A percentile compares a stretch with the other conserved stretches of the same genome.
Evolutionary conservation across 2,329 filamentous ascomycete genomes (phyloP).

Genomic region (Emmonsia crescens): DNA sequence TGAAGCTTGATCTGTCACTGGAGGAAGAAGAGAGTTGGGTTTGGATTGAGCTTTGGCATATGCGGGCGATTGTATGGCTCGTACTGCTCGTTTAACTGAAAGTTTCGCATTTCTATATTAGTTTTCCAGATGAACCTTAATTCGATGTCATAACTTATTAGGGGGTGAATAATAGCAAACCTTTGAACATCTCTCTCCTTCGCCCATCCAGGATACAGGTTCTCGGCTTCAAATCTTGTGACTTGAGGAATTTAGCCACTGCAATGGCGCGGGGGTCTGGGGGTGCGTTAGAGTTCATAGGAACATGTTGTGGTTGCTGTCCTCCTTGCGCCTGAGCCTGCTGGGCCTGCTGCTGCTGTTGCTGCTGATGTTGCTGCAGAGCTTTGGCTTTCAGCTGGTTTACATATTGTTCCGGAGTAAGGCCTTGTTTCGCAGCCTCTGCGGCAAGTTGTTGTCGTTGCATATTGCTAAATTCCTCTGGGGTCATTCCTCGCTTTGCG

Average conservation of each 20-base stretch:
- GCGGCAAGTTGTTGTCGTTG: slow-evolving; percentile 37
- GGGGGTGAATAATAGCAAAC: slow-evolving; percentile 35
- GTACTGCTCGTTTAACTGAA: slow-evolving; percentile 86
- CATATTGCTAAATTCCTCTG: slow-evolving; percentile 68
- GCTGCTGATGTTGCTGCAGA: slow-evolving; percentile 25
- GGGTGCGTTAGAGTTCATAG: slow-evolving; percentile 43
- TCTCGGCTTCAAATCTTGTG: slow-evolving; percentile 75
- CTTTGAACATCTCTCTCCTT: slow-evolving; percentile 96
- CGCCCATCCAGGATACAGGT: slow-evolving; percentile 93
- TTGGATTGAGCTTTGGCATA: slow-evolving; percentile 74
- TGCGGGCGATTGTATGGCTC: slow-evolving; percentile 75
- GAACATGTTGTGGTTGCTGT: slow-evolving; percentile 32
- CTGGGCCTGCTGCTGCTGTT: slow-evolving; percentile 25
- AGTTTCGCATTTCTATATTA: neutral
- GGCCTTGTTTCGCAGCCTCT: slow-evolving; percentile 41
- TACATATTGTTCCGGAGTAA: slow-evolving; percentile 43
- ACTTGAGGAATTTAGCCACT: slow-evolving; percentile 74
- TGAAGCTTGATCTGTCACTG: slow-evolving; percentile 75
- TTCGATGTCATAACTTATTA: neutral
- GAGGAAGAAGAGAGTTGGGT: slow-evolving; percentile 81
- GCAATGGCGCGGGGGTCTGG: slow-evolving; percentile 83
- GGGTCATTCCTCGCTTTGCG: slow-evolving; percentile 69
- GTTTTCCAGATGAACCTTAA: neutral
- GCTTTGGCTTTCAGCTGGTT: slow-evolving; percentile 27
- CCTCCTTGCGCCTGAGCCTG: slow-evolving; percentile 26